phyloP scores from a whole-genome alignment of 2,329 filamentous ascomycete genomes.

The Bipolaris victoriae region DNA sequence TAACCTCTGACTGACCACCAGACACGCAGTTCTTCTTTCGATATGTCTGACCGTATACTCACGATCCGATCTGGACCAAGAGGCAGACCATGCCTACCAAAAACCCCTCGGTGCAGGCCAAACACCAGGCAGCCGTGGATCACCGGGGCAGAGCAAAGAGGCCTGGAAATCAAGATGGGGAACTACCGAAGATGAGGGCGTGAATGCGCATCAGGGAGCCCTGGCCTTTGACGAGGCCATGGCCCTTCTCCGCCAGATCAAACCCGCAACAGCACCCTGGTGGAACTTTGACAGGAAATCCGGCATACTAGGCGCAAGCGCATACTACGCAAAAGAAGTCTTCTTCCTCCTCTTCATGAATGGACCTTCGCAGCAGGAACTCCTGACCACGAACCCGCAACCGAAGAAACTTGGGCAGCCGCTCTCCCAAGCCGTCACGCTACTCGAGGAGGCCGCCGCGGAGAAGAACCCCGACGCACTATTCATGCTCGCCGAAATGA shows the following conservation, averaged over 20 bases:
- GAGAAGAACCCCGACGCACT: conserved; percentile 77
- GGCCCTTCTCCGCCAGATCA: conserved; percentile 50
- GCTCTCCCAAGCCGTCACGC: conserved; percentile 63
- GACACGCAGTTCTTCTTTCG: conserved; percentile 39
- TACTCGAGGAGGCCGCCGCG: conserved; percentile 65
- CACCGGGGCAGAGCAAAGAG: conserved; percentile 6
- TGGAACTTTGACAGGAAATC: conserved; percentile 58
- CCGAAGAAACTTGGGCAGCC: conserved; percentile 56
- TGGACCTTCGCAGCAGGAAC: conserved; percentile 58
- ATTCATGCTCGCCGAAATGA: conserved; percentile 89
- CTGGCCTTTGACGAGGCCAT: conserved; percentile 49
- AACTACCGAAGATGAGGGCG: conserved; percentile 13
- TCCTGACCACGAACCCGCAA: conserved; percentile 46
- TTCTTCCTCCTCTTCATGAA: conserved; percentile 71
- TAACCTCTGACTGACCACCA: conserved; percentile 29
- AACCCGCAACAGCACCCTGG: conserved; percentile 49
- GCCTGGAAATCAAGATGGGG: conserved; percentile 34
- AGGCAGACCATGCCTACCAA: conserved; percentile 32
- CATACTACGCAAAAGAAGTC: conserved; percentile 67
- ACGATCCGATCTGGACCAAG: conserved; percentile 27
- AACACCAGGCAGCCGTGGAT: conserved; percentile 11
- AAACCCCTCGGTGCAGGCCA: conserved; percentile 29
- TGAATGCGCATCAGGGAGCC: conserved; percentile 27
- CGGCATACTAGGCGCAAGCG: conserved; percentile 62
- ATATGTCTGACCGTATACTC: conserved; percentile 36